A percentile compares a stretch with the other conserved stretches of the same genome.
Evolutionary conservation across 176 grass and related monocot genomes (phyloP).

Genomic region (Thalia dealbata): DNA sequence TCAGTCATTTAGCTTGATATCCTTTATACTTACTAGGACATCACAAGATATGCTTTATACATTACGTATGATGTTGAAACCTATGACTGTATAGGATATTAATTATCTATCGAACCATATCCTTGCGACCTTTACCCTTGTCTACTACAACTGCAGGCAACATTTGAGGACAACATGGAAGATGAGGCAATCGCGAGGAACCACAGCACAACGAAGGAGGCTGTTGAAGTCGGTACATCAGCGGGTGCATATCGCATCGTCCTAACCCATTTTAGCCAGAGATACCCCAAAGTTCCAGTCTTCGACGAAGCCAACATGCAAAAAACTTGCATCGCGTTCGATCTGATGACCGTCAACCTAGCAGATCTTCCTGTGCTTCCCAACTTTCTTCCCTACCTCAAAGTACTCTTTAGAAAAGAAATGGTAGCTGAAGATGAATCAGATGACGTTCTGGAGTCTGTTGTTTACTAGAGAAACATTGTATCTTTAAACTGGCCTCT

Average conservation of each 20-base stretch:
- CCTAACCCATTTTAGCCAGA: conserved; percentile 91
- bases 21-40: neutral
- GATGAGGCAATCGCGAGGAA: conserved; percentile 79
- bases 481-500: neutral
- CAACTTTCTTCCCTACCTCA: conserved; percentile 65
- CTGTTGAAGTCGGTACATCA: conserved; percentile 58
- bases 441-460: conserved; percentile 53
- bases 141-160: conserved; percentile 41
- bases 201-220: conserved; percentile 92
- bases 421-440: conserved; percentile 37
- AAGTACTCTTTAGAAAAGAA: conserved; percentile 69
- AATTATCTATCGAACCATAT: too few relatives aligned
- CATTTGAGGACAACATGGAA: conserved; percentile 87
- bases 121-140: conserved; percentile 9
- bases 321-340: conserved; percentile 76
- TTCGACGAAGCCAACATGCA: conserved; percentile 64
- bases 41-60: too few relatives aligned
- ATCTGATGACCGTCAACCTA: conserved; percentile 77
- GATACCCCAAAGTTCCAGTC: conserved; percentile 88
- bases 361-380: conserved; percentile 59
- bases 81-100: too few relatives aligned
- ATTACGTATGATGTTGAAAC: too few relatives aligned
- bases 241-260: conserved; percentile 75
- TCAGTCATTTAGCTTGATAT: neutral
- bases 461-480: conserved; percentile 26